These are phyloP conservation scores for Aschersonia sp. DNA, from an alignment of 2,329 filamentous ascomycete genomes.

Conservation along the genomic window DNA sequence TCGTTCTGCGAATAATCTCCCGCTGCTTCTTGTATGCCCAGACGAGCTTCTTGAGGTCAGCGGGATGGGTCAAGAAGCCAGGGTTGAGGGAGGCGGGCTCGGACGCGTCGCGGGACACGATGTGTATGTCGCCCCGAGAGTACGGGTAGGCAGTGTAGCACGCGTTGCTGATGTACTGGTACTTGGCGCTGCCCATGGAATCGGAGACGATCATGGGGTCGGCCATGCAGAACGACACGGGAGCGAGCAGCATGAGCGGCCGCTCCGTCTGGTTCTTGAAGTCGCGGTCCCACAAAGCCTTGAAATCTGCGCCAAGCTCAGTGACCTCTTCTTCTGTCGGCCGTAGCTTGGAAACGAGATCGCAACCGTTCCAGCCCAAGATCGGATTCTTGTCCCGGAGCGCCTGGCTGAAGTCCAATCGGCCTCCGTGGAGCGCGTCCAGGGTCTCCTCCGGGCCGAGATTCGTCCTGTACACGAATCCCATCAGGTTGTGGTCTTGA, in stretches of 20 bases:
- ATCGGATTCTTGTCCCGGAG: slow-evolving; percentile 29
- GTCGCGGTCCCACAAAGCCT: slow-evolving; percentile 38
- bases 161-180: slow-evolving; percentile 35
- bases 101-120: slow-evolving; percentile 25
- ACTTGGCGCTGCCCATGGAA: slow-evolving; percentile 2
- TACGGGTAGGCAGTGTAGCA: slow-evolving; percentile 45
- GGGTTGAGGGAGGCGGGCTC: slow-evolving; percentile 39
- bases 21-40: slow-evolving; percentile 52
- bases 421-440: slow-evolving; percentile 36
- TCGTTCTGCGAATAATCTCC: slow-evolving; percentile 42
- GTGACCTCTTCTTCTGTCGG: slow-evolving; percentile 37
- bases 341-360: slow-evolving; percentile 40
- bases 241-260: slow-evolving; percentile 30
- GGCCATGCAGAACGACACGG: slow-evolving; percentile 14
- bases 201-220: slow-evolving; percentile 1
- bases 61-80: slow-evolving; percentile 29
- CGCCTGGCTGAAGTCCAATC: slow-evolving; percentile 20
- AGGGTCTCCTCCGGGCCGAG: slow-evolving; percentile 21
- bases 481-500: slow-evolving; percentile 39
- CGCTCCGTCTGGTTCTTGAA: slow-evolving; percentile 27
- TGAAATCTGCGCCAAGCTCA: slow-evolving; percentile 36
- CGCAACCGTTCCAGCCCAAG: slow-evolving; percentile 43
- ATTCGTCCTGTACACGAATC: slow-evolving; percentile 31
- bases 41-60: slow-evolving; percentile 41
- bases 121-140: slow-evolving; percentile 47